Percentiles rank a stretch among this genome's conserved stretches.
These are phyloP conservation scores for Batkoa obscura DNA, from an alignment of 371 early-diverging fungal species.

Conservation along the genomic window DNA sequence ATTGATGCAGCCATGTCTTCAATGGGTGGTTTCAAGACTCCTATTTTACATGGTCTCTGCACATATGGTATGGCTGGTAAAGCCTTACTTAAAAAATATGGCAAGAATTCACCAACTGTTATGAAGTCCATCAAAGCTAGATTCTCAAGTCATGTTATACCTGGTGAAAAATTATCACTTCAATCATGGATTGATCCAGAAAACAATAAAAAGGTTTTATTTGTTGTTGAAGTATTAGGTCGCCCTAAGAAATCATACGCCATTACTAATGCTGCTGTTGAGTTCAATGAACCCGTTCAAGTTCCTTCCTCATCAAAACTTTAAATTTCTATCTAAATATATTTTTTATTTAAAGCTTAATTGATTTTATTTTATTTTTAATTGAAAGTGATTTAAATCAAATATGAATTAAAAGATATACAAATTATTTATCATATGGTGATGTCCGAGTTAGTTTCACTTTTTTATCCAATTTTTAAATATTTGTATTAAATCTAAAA, in stretches of 20 bases:
- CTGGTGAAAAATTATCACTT: conserved; percentile 91
- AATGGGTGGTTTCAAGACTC: conserved; percentile 85
- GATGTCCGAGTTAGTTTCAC: too few relatives aligned
- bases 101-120: conserved; percentile 37
- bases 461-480: too few relatives aligned
- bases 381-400: too few relatives aligned
- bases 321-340: too few relatives aligned
- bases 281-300: conserved; percentile 18
- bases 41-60: conserved; percentile 91
- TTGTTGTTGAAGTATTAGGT: conserved; percentile 82
- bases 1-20: conserved; percentile 85
- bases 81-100: conserved; percentile 59
- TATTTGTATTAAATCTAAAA: too few relatives aligned
- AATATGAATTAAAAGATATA: too few relatives aligned
- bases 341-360: too few relatives aligned
- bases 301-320: not conserved
- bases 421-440: too few relatives aligned
- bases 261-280: conserved; percentile 74
- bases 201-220: conserved; percentile 44
- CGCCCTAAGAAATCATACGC: conserved; percentile 45
- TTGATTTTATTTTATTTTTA: too few relatives aligned
- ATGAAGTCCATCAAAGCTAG: conserved; percentile 81
- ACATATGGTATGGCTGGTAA: conserved; percentile 79
- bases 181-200: conserved; percentile 84
- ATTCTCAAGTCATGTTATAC: conserved; percentile 80